Evolutionary conservation across 2,329 filamentous ascomycete genomes (phyloP), one percentile per base, ranked within the genome.

Genomic region (Aspergillus persii): DNA sequence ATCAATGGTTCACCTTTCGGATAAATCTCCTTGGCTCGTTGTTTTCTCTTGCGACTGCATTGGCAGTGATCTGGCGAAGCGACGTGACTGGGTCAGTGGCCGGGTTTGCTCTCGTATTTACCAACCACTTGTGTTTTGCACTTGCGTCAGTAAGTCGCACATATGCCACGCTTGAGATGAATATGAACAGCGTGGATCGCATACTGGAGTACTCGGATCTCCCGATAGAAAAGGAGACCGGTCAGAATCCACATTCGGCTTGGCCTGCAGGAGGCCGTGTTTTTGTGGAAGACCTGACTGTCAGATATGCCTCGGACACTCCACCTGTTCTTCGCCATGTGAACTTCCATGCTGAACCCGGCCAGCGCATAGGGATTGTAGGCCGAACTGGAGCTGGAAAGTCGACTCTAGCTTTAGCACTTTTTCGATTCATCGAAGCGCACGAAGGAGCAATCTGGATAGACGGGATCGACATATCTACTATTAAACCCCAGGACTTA

Each of bases 151-250:
- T 85, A 0, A 83, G 92, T 31, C 83, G 89, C 1, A 79, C 87
- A 60, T 92, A 91, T 68, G 84, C 89, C 0, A 87, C 85, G 61
- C 77, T 91, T 27, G 90, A 94, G 71, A 79, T 92, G 8, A 86
- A 90, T 68, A 92, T 93, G 88, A 92, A 92, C 67, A 84, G 89
- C 0, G 86, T 87, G 0, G 90, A 94, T 74, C 82, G 90, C 30
- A 85, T 94, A 29, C 79, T 91, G 4, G 90, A 93, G 71, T 94
- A 93, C 71, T 84, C 86, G 0, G 84, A 87, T 51, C 80, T 92
- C 8, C 77, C 83, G 31, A 91, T 84, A 0, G 90, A 92, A 71
- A 81, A 84, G 23, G 84, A 87, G 41, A 84, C 80, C 6, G 89
- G 88, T 9, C 71, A 76, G 23, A 79, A 81, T 26, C 85, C 88